These are phyloP conservation scores for Colletotrichum orbiculare DNA, from an alignment of 2,329 filamentous ascomycete species.

Conservation along the genomic window DNA sequence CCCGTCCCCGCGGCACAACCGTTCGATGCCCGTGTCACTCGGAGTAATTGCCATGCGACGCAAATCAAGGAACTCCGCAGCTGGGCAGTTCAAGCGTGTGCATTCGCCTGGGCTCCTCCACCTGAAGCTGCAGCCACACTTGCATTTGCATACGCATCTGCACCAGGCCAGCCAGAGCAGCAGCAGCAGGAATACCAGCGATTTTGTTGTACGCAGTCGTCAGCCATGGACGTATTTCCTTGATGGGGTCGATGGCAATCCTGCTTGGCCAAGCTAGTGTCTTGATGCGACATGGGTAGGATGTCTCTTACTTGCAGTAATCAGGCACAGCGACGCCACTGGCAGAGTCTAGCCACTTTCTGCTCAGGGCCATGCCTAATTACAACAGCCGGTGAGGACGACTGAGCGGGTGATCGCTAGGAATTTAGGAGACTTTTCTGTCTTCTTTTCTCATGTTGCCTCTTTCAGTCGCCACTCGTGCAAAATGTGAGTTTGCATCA, in stretches of 20 bases:
- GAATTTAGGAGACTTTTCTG: constrained; percentile 26
- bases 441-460: neutral
- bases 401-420: constrained; percentile 22
- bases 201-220: too few relatives aligned
- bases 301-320: neutral
- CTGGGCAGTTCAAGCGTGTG: constrained; percentile 7
- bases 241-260: neutral
- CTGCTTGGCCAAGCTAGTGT: constrained; percentile 3
- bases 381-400: constrained; percentile 2
- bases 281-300: constrained; percentile 6
- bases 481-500: neutral
- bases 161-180: too few relatives aligned
- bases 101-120: neutral
- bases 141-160: too few relatives aligned
- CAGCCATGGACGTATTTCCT: constrained; percentile 15
- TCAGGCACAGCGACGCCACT: neutral
- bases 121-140: too few relatives aligned
- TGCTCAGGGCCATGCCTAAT: neutral
- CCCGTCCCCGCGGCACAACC: neutral
- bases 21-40: constrained; percentile 6
- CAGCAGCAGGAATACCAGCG: too few relatives aligned
- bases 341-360: constrained; percentile 1
- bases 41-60: constrained; percentile 25
- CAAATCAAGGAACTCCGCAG: constrained; percentile 26
- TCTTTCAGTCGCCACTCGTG: neutral